A percentile compares a stretch with the other conserved stretches of the same genome.
These are phyloP conservation scores for Albifimbria verrucaria DNA, from an alignment of 2,329 filamentous ascomycete species.

Conservation along the genomic window DNA sequence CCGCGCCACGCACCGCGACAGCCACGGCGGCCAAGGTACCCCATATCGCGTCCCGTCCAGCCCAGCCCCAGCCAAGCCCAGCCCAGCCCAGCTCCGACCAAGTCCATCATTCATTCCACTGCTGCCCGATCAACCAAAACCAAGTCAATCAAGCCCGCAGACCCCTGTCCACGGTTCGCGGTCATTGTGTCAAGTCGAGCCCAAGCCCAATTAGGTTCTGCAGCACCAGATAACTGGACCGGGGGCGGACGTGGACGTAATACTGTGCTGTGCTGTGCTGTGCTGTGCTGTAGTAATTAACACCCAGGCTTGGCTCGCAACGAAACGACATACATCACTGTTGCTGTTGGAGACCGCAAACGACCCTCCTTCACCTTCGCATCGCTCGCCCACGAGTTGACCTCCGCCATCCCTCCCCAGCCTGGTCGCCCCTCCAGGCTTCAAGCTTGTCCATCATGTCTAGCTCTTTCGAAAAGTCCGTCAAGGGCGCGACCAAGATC, in stretches of 20 bases:
- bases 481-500: conserved; percentile 97
- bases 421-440: conserved; percentile 6
- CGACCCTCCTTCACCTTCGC: background rate
- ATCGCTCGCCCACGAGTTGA: background rate
- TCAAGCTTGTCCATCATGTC: conserved; percentile 53
- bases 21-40: background rate
- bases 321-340: too few relatives aligned
- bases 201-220: background rate
- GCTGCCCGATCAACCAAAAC: background rate
- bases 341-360: too few relatives aligned
- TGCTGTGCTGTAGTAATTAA: background rate
- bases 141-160: background rate
- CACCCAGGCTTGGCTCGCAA: too few relatives aligned
- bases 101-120: background rate
- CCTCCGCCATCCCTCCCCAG: conserved; percentile 5
- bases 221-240: background rate
- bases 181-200: background rate
- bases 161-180: background rate
- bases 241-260: background rate
- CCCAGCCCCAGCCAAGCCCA: too few relatives aligned
- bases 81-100: too few relatives aligned
- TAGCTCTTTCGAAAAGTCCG: conserved; percentile 95
- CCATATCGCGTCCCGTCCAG: too few relatives aligned
- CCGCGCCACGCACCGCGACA: background rate
- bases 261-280: background rate